Percentiles rank a stretch among this genome's conserved stretches.
These are phyloP conservation scores for Halophytophthora polymorphica DNA, from an alignment of 352 stramenopile species.

Conservation along the genomic window DNA sequence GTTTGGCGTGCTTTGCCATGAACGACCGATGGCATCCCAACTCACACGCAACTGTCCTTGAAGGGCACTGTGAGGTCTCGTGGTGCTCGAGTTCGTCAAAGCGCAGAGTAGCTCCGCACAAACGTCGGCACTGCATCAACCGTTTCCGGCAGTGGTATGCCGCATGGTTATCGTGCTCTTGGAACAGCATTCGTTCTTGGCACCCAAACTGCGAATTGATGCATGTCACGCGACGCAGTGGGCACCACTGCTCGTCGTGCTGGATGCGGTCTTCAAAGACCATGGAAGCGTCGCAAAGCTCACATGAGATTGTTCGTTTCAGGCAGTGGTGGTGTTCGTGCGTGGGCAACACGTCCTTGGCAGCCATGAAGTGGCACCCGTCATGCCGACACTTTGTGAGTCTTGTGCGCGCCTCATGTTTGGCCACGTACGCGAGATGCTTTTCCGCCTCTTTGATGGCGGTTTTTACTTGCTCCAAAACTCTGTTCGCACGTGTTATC, in stretches of 20 bases:
- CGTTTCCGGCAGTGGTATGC: constrained; percentile 61
- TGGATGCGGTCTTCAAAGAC: constrained; percentile 32
- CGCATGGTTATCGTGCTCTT: constrained; percentile 37
- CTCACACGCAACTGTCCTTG: constrained; percentile 43
- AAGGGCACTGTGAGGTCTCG: constrained; percentile 44
- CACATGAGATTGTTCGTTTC: constrained; percentile 51
- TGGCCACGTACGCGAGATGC: constrained; percentile 51
- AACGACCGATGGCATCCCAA: constrained; percentile 37
- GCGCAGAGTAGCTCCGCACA: constrained; percentile 36
- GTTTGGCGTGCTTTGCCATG: constrained; percentile 32
- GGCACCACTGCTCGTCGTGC: constrained; percentile 37
- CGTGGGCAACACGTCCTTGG: constrained; percentile 48
- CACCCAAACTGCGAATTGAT: constrained; percentile 57
- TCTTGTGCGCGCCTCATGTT: constrained; percentile 42
- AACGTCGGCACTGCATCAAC: constrained; percentile 38
- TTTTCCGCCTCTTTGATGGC: constrained; percentile 37
- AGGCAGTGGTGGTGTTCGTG: constrained; percentile 62
- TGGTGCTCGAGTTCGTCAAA: constrained; percentile 50
- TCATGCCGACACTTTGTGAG: constrained; percentile 32
- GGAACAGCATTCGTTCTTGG: constrained; percentile 29
- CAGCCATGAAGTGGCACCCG: constrained; percentile 46
- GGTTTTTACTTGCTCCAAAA: constrained; percentile 36
- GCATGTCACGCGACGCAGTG: constrained; percentile 38
- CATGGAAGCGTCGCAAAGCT: constrained; percentile 34
- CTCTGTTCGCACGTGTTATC: constrained; percentile 9